A percentile compares a stretch with the other conserved stretches of the same genome.
These are phyloP conservation scores for Dactylellina parvicollis DNA, from an alignment of 2,329 filamentous ascomycete species.

Conservation along the genomic window DNA sequence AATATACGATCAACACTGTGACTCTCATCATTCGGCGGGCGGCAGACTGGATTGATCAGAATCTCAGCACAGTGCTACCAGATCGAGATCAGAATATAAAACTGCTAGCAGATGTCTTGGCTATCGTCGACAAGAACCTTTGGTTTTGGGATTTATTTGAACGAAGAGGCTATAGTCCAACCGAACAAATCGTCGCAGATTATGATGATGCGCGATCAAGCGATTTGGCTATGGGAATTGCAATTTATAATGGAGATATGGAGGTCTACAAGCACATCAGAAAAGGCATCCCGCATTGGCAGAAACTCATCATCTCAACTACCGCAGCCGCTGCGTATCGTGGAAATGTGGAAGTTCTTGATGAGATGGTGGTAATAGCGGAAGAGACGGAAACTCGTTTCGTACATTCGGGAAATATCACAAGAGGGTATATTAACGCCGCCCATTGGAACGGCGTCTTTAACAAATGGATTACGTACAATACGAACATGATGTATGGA, in stretches of 20 bases:
- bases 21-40: conserved; percentile 4
- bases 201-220: neutral
- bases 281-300: neutral
- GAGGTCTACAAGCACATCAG: neutral
- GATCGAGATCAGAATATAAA: neutral
- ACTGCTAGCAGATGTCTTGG: conserved; percentile 1
- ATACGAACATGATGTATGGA: conserved; percentile 1
- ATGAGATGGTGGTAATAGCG: neutral
- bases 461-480: conserved; percentile 5
- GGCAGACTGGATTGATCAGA: conserved; percentile 14
- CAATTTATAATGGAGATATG: conserved; percentile 15
- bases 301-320: conserved; percentile 1
- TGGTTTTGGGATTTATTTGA: conserved; percentile 19
- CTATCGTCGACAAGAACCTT: conserved; percentile 11
- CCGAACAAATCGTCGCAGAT: neutral
- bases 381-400: conserved; percentile 6
- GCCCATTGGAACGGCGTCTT: conserved; percentile 18
- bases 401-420: neutral
- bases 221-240: conserved; percentile 22
- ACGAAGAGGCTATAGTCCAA: neutral
- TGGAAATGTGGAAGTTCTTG: conserved; percentile 8
- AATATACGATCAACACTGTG: conserved; percentile 4
- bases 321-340: conserved; percentile 14
- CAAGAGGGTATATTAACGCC: conserved; percentile 7
- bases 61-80: conserved; percentile 3